phyloP scores from a whole-genome alignment of 164 flowering plant genomes.

The Houttuynia cordata region DNA sequence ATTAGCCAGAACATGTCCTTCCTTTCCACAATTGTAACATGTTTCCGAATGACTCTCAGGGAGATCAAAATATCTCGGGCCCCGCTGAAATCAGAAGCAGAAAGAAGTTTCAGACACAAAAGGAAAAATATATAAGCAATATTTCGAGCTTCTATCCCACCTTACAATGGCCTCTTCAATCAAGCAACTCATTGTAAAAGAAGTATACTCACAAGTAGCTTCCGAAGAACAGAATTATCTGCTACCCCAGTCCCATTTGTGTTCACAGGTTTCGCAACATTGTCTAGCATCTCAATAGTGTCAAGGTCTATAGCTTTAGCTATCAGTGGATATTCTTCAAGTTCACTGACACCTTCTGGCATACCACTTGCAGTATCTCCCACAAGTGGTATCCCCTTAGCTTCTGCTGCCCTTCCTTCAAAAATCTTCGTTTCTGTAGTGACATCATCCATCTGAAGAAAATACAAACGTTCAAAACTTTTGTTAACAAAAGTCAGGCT shows the following conservation, averaged over 20 bases:
- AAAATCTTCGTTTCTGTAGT: background rate
- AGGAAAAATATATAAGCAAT: background rate
- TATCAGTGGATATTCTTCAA: background rate
- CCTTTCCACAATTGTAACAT: constrained; percentile 57
- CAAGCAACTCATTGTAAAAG: background rate
- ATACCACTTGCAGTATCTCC: background rate
- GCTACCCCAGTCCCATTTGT: constrained; percentile 20
- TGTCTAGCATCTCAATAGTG: background rate
- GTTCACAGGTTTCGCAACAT: constrained; percentile 10
- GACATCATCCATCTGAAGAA: background rate
- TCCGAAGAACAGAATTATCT: constrained; percentile 35
- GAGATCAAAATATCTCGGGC: constrained; percentile 67
- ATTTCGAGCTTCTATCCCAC: no score
- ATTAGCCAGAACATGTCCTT: constrained; percentile 35
- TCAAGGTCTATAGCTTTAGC: background rate
- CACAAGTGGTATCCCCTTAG: background rate
- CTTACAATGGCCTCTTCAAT: background rate
- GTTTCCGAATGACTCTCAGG: constrained; percentile 30
- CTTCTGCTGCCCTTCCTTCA: background rate
- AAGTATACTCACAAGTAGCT: constrained; percentile 45
- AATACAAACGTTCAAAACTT: background rate
- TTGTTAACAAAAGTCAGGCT: background rate
- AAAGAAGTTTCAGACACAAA: background rate
- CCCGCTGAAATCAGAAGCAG: constrained; percentile 24
- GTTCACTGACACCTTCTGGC: background rate